Base-by-base conservation (phyloP, 2,329 filamentous ascomycete genomes). In the Berkeleyomyces basicola region DNA sequence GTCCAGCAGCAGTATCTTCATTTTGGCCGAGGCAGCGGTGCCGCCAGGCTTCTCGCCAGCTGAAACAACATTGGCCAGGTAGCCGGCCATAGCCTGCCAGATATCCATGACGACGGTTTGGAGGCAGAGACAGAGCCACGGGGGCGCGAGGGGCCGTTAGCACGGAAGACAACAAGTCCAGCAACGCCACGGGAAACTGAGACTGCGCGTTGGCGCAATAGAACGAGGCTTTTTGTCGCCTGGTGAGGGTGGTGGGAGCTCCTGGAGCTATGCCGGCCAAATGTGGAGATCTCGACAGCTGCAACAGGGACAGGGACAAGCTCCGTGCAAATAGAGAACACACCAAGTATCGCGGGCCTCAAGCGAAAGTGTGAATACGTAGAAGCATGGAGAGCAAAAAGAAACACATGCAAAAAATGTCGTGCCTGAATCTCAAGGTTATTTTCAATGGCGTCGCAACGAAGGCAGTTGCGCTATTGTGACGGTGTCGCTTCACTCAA, bases 1-100 rank as follows among this genome's bases (percentile, higher is more conserved):
- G 74, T 99, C 93, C 68, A 99, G 79, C 66, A 99, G 78, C 63
- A 99, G 78, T 65, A 97, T 93, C 83, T 99, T 99, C 93, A 99
- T 99, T 78, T 96, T 97, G 49, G 88, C 82, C 53, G 83, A 80
- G 59, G 83, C 78, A 70, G 77, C 79, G 75, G 96, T 90, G 70
- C 88, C 88, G 16, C 55, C 58, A 16, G 55, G n/a, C 43, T 64
- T 64, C 67, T 83, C 83, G 23, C 64, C 64, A 23, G 69, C 67
- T 53, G 72, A 70, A 67, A 89, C 87, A 73, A 99, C 96, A 81
- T 91, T 96, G 73, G 86, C 87, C 79, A 99, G 87, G 79, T 99
- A 99, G 76, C 90, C 88, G 69, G 91, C 87, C 71, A 96, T 86
- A 68, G 91, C 89, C 72, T 95, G 87, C 66, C 95, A 88, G 70